These are phyloP conservation scores for Priceomyces haplophilus DNA, from an alignment of 805 yeast genomes.

Conservation along the genomic window DNA sequence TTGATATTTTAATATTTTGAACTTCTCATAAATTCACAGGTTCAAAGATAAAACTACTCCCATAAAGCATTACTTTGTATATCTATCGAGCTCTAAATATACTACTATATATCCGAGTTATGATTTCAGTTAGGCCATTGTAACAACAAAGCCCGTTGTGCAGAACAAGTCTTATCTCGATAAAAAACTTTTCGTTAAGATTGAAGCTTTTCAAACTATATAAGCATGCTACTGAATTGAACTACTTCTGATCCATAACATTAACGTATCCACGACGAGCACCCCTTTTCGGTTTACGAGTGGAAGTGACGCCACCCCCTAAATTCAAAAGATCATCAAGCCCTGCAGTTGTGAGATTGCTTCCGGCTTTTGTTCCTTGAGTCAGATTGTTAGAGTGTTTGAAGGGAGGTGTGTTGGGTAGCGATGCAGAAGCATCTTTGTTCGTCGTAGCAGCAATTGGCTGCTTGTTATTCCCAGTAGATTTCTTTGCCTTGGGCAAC, in stretches of 20 bases:
- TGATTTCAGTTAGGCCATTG: too few relatives aligned
- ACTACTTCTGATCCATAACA: slow-evolving; percentile 20
- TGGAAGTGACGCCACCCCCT: slow-evolving; percentile 21
- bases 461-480: background rate
- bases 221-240: too few relatives aligned
- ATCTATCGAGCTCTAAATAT: too few relatives aligned
- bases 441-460: slow-evolving; percentile 10
- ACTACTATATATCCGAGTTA: background rate
- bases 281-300: slow-evolving; percentile 26
- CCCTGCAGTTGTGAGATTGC: slow-evolving; percentile 38
- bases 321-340: slow-evolving; percentile 38
- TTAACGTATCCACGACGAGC: slow-evolving; percentile 35
- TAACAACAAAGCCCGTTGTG: too few relatives aligned
- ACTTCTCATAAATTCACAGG: too few relatives aligned
- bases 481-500: slow-evolving; percentile 46
- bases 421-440: slow-evolving; percentile 8
- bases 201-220: too few relatives aligned
- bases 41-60: too few relatives aligned
- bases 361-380: background rate
- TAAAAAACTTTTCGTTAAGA: too few relatives aligned
- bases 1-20: too few relatives aligned
- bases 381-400: background rate
- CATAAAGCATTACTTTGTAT: too few relatives aligned
- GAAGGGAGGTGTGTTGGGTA: slow-evolving; percentile 11
- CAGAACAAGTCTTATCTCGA: too few relatives aligned